Conservation (phyloP, 805 yeast species). For the Cyberlindnera xylosilytica region DNA sequence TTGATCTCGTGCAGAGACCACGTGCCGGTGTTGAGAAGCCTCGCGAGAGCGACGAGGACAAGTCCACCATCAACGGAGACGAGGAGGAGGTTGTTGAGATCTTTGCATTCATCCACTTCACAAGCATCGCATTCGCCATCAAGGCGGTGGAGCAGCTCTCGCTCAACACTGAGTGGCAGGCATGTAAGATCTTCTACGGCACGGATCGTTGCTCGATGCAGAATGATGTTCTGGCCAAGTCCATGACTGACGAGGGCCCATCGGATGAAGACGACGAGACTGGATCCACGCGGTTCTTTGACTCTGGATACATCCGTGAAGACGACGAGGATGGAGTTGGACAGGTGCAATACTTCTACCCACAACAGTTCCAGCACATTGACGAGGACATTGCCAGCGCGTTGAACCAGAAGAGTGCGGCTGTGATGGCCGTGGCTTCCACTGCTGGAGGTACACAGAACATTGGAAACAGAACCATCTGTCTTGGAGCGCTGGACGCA, state of each 20-base stretch:
- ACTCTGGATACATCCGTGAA: constrained; percentile 38
- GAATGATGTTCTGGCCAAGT: constrained; percentile 11
- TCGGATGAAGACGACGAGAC: constrained; percentile 11
- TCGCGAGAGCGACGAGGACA: constrained; percentile 43
- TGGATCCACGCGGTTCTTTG: constrained; percentile 40
- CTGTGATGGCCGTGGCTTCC: constrained; percentile 15
- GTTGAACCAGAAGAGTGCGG: constrained; percentile 13
- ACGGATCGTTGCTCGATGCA: constrained; percentile 79
- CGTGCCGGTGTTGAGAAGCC: not conserved
- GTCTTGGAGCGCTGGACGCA: constrained; percentile 63
- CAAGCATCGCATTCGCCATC: constrained; percentile 78
- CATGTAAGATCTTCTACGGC: constrained; percentile 81
- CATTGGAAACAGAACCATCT: constrained; percentile 68
- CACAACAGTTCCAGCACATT: constrained; percentile 7
- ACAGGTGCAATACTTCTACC: constrained; percentile 7
- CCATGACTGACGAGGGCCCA: constrained; percentile 19
- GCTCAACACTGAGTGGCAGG: constrained; percentile 60
- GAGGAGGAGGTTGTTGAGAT: constrained; percentile 41
- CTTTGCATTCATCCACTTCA: constrained; percentile 85
- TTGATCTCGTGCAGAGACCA: constrained; percentile 42
- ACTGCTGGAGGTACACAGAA: constrained; percentile 81
- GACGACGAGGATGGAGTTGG: constrained; percentile 6
- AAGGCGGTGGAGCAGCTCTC: constrained; percentile 80
- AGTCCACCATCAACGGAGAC: constrained; percentile 35
- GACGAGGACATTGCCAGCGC: constrained; percentile 12